A percentile compares a stretch with the other conserved stretches of the same genome.
Evolutionary conservation across 495 filamentous ascomycete genomes (phyloP).

Genomic region (Penicillium waksmanii): DNA sequence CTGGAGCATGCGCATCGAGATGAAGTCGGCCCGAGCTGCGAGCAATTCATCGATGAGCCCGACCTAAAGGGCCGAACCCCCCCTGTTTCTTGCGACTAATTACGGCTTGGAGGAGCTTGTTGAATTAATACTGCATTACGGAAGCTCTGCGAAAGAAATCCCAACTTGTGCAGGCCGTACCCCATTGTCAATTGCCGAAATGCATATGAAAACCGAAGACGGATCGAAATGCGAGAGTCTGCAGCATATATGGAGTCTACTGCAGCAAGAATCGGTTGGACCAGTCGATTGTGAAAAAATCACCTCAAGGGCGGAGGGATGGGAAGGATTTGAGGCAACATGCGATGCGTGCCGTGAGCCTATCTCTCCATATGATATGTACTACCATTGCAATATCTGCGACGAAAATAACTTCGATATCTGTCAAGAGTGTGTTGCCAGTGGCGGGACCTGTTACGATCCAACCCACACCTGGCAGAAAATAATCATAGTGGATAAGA

Average conservation of each 20-base stretch:
- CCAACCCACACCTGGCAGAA: constrained; percentile 8
- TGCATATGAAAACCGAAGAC: not conserved
- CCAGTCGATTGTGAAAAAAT: not conserved
- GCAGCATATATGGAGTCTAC: constrained; percentile 1
- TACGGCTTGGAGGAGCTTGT: constrained; percentile 13
- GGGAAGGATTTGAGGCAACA: not conserved
- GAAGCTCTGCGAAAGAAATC: constrained; percentile 9
- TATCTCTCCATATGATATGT: constrained; percentile 5
- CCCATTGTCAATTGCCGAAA: constrained; percentile 5
- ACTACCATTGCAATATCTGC: constrained; percentile 15
- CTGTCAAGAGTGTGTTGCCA: constrained; percentile 11
- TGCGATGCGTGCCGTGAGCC: constrained; percentile 10
- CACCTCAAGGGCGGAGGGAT: not conserved
- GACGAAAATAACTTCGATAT: constrained; percentile 9
- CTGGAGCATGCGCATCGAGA: constrained; percentile 7
- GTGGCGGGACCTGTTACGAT: constrained; percentile 12
- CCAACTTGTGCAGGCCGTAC: constrained; percentile 15
- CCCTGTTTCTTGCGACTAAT: constrained; percentile 15
- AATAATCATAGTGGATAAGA: not conserved
- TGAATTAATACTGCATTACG: constrained; percentile 7
- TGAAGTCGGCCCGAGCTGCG: not conserved
- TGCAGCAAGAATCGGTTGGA: not conserved
- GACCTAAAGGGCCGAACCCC: constrained; percentile 12
- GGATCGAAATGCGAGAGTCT: not conserved
- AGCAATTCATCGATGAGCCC: constrained; percentile 9